Conservation (phyloP, 2,329 filamentous ascomycete species). For the Pestalotiopsis sp. region DNA sequence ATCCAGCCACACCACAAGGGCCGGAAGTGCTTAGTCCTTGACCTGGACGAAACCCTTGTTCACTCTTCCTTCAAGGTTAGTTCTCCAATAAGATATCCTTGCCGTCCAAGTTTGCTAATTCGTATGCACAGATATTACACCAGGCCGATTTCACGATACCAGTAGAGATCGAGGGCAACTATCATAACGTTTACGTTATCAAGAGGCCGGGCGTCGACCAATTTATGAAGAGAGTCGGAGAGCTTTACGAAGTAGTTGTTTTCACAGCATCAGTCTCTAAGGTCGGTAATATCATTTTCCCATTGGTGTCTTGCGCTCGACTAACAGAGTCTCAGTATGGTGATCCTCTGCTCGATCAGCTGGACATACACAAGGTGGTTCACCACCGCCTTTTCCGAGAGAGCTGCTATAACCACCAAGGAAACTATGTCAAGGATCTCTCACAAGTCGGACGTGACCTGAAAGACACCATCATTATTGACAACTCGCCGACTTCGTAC, state of each 20-base stretch:
- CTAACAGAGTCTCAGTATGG: constrained; percentile 69
- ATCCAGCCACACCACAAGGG: constrained; percentile 79
- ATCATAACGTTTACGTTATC: constrained; percentile 99
- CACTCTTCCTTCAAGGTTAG: constrained; percentile 98
- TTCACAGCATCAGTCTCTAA: constrained; percentile 99
- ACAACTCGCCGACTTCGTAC: constrained; percentile 98
- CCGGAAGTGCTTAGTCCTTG: constrained; percentile 91
- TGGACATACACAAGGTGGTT: constrained; percentile 96
- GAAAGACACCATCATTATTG: constrained; percentile 98
- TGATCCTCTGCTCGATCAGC: constrained; percentile 91
- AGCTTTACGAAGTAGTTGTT: constrained; percentile 97
- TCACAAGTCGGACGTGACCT: constrained; percentile 96
- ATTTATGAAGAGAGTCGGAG: constrained; percentile 98
- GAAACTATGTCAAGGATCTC: constrained; percentile 98
- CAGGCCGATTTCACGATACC: constrained; percentile 99
- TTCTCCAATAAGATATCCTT: not conserved
- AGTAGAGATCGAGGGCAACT: constrained; percentile 97
- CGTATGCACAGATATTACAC: constrained; percentile 77
- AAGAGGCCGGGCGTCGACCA: constrained; percentile 98
- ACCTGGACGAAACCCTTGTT: constrained; percentile 94
- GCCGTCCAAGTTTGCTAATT: not conserved
- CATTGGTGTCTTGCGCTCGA: constrained; percentile 9
- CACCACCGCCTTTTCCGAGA: constrained; percentile 96
- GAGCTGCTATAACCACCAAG: constrained; percentile 99
- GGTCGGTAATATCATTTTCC: constrained; percentile 50